Base-by-base conservation (phyloP, 2,329 filamentous ascomycete genomes). In the Mycosphaerella sp. region DNA sequence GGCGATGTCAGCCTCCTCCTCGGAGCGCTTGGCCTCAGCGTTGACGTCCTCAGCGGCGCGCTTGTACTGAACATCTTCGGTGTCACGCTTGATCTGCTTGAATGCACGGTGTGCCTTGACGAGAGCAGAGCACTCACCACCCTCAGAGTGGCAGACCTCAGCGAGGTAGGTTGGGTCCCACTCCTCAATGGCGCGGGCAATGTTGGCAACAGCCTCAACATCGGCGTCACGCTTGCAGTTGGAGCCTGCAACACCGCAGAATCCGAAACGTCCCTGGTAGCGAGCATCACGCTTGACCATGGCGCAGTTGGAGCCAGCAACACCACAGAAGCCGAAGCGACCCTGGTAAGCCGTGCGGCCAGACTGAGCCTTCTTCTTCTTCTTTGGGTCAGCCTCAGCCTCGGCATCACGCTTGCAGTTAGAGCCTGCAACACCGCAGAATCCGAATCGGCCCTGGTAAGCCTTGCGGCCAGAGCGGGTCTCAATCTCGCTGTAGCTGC, bases 141-240 rank as follows among this genome's bases (percentile, higher is more conserved):
- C 60, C 32, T 59, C 40, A 31, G 53, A 23, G 51, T 60, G 23
- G 56, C 62, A 57, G 26, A 56, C 38, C 17, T 52, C 32, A 34
- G 52, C 23, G 54, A 62, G 48, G 54, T 54, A 43, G 29, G 48
- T 43, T 45, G 55, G 55, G 51, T 66, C 51, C 54, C 69, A 53
- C 8, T 45, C 53, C 29, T 56, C 44, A 53, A 52, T 55, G 51
- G 51, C 45, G 40, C 34, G 36, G 32, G 45, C 56, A 39, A 58
- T 45, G 31, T 55, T 45, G 38, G 51, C 9, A 67, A 73, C 54
- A 73, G 72, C 47, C 72, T 72, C 7, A 64, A 67, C 12, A 62
- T 72, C 10, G 66, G 69, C 29, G 66, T 67, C 46, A 62, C 73
- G 31, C 65, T 76, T 40, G 73, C 76, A 78, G 26, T 68, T 59